phyloP scores from a whole-genome alignment of 2,329 filamentous ascomycete genomes.

The Botrytis hyacinthi region DNA sequence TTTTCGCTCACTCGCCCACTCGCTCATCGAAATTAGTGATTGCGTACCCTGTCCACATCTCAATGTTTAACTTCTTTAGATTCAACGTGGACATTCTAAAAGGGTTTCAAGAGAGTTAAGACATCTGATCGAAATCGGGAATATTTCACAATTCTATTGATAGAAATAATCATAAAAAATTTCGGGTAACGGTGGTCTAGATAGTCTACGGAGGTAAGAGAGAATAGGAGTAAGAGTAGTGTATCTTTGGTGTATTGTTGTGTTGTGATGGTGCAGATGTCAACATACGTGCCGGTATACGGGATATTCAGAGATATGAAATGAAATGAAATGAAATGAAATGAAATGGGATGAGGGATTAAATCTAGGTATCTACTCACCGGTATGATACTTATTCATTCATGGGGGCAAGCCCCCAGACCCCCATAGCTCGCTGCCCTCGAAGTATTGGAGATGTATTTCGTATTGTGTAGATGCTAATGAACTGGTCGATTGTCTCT shows the following conservation, averaged over 20 bases:
- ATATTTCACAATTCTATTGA: constrained; percentile 18
- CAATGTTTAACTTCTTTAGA: not conserved
- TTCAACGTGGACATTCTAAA: not conserved
- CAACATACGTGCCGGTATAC: not conserved
- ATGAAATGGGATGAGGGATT: not conserved
- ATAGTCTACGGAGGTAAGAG: not conserved
- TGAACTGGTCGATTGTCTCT: not conserved
- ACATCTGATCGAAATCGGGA: constrained; percentile 5
- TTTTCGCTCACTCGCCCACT: not conserved
- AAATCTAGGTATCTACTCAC: not conserved
- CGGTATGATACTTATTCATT: not conserved
- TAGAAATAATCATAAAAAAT: not conserved
- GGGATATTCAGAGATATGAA: not conserved
- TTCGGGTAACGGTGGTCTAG: not conserved
- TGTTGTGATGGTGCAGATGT: not conserved
- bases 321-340: not conserved
- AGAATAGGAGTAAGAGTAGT: not conserved
- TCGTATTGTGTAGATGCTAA: not conserved
- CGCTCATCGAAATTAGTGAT: not conserved
- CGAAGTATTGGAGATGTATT: not conserved
- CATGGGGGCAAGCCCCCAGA: not conserved
- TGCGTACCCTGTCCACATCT: not conserved
- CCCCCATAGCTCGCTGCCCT: not conserved
- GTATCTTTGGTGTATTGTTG: not conserved
- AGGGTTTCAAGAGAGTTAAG: not conserved